Evolutionary conservation across 116 monocot species (phyloP), one percentile per base, ranked within the genome.

Genomic region (Iris pallida): DNA sequence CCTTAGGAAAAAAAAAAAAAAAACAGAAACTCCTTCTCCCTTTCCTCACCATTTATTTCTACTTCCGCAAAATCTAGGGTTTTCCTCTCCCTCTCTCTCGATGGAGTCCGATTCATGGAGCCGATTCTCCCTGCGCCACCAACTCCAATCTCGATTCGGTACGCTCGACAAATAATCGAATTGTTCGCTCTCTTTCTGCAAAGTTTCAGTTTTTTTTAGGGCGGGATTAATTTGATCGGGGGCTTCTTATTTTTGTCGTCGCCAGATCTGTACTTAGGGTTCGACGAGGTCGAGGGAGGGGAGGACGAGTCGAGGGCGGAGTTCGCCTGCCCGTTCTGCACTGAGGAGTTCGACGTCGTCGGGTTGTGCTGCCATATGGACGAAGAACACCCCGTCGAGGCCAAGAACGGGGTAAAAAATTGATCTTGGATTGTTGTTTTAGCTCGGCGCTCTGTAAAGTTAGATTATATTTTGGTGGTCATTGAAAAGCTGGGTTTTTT

Each of bases 31-130:
- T 3, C 30, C 30, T 30, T 30, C 30, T 30, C 30, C 30, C 3
- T 30, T 30, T 30, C 3, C 30, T 3, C 30, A 30, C 30, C 30
- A 3, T 30, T 30, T 30, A 30, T 30, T 30, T 30, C 30, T 30
- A 30, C 30, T 30, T 30, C 30, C 30, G 30, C 30, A 30, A 30
- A 30, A 30, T 30, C 30, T 30, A 30, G 30, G 30, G 30, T 30
- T 30, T 30, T 1, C 30, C 30, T 30, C 30, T 30, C 30, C 30
- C 30, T 30, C 30, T 30, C 30, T 30, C 30, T 30, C 30, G 30
- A 85, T 85, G 85, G 85, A 78, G 61, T 47, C 81, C 20, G 71
- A 85, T 71, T 66, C 80, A 3, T 85, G 85, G 80, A 71, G 44
- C 67, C 65, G 70, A 11, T 64, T 77, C 57, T 76, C 73, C 64